Percentiles rank a stretch among this genome's conserved stretches.
These are phyloP conservation scores for Lunasporangiospora selenospora DNA, from an alignment of 192 early-diverging fungal genomes.

Conservation along the genomic window DNA sequence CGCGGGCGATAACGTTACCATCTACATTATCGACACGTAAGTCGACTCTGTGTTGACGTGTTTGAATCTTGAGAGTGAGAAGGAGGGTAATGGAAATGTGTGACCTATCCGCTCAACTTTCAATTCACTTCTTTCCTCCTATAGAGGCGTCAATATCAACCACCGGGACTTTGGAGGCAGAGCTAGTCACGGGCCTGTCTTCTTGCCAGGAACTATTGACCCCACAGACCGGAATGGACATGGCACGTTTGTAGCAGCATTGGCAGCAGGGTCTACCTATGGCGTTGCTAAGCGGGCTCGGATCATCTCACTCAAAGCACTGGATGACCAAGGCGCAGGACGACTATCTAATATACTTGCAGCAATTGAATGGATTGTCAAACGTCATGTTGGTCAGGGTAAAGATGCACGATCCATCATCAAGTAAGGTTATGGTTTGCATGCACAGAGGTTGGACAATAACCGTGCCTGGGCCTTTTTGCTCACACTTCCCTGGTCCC, in stretches of 20 bases:
- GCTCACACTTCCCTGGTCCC: not conserved
- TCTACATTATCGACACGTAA: conserved; percentile 51
- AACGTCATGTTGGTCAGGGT: conserved; percentile 40
- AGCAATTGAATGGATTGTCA: conserved; percentile 61
- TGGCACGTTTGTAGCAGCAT: conserved; percentile 67
- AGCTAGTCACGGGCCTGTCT: conserved; percentile 50
- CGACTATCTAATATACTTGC: conserved; percentile 52
- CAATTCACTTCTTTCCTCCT: too few relatives aligned
- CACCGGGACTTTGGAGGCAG: conserved; percentile 60
- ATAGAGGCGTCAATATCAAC: conserved; percentile 47
- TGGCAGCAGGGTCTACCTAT: conserved; percentile 58
- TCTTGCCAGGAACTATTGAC: conserved; percentile 43
- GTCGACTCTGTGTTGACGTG: not conserved
- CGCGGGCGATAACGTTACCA: conserved; percentile 38
- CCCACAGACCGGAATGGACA: conserved; percentile 57
- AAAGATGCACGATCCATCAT: conserved; percentile 38
- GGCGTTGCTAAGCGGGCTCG: conserved; percentile 65
- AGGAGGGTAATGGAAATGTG: too few relatives aligned
- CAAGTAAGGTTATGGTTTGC: conserved; percentile 47
- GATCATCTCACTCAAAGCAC: conserved; percentile 61
- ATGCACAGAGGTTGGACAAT: conserved; percentile 6
- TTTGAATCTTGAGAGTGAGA: too few relatives aligned
- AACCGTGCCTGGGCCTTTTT: not conserved
- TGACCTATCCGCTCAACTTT: too few relatives aligned
- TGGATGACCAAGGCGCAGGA: conserved; percentile 58